These are phyloP conservation scores for Serendipita sp. DNA, from an alignment of 768 basidiomycete genomes.

Conservation along the genomic window DNA sequence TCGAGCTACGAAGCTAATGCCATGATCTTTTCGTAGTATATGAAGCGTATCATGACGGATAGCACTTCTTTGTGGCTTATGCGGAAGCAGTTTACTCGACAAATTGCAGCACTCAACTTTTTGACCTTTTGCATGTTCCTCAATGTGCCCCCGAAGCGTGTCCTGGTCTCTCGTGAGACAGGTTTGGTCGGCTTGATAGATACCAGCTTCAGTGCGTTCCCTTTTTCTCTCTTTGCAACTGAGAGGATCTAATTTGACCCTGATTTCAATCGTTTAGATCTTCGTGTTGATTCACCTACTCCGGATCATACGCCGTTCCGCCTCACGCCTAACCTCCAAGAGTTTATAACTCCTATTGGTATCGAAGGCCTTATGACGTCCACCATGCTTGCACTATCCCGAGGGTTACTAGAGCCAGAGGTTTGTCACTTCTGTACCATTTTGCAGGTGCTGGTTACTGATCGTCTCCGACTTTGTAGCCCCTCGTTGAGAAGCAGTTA, in stretches of 20 bases:
- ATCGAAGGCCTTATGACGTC: conserved; percentile 80
- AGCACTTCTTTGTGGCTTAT: conserved; percentile 87
- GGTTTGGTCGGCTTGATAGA: background rate
- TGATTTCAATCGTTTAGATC: background rate
- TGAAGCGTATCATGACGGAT: conserved; percentile 69
- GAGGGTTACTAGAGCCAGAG: conserved; percentile 83
- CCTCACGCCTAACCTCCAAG: conserved; percentile 90
- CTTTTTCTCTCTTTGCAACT: background rate
- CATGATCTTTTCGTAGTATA: conserved; percentile 44
- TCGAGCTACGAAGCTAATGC: background rate
- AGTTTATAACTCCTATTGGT: conserved; percentile 74
- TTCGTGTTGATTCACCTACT: conserved; percentile 24
- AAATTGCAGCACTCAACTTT: conserved; percentile 77
- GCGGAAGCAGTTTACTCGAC: conserved; percentile 90
- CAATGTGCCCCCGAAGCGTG: conserved; percentile 67
- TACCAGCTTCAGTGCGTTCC: background rate
- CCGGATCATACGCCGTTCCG: conserved; percentile 87
- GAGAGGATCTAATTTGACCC: background rate
- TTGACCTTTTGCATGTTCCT: conserved; percentile 80
- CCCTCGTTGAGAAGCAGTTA: conserved; percentile 82
- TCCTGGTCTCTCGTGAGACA: conserved; percentile 58
- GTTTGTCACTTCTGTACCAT: conserved; percentile 24
- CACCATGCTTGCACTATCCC: conserved; percentile 79
- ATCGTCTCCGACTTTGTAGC: conserved; percentile 29
- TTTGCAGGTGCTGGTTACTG: background rate